Percentiles rank a stretch among this genome's conserved stretches.
phyloP scores from a whole-genome alignment of 176 grass and related monocot genomes.

The Lolium perenne region DNA sequence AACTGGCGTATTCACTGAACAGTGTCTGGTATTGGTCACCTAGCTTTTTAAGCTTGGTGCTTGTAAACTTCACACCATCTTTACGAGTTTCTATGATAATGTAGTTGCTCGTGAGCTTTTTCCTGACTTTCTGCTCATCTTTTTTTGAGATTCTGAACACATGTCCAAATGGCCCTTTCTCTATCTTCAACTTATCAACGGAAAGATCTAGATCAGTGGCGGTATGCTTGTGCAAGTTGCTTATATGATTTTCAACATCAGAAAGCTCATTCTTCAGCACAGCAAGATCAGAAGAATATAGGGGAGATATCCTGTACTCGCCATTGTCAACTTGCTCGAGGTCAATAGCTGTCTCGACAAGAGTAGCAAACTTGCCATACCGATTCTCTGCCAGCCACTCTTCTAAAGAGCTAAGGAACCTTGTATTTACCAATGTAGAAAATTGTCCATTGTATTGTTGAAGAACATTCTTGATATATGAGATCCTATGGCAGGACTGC shows the following conservation, averaged over 20 bases:
- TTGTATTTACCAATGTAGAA: slow-evolving; percentile 68
- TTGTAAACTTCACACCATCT: slow-evolving; percentile 96
- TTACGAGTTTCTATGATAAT: slow-evolving; percentile 97
- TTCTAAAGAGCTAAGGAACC: slow-evolving; percentile 65
- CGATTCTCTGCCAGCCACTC: slow-evolving; percentile 71
- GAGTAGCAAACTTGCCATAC: slow-evolving; percentile 61
- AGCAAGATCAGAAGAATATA: slow-evolving; percentile 72
- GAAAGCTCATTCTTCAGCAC: slow-evolving; percentile 74
- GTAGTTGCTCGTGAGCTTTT: slow-evolving; percentile 76
- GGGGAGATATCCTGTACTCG: slow-evolving; percentile 87
- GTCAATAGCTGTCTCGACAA: slow-evolving; percentile 84
- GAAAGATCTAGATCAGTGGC: slow-evolving; percentile 88
- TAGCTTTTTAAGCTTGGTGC: slow-evolving; percentile 88
- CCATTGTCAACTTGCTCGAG: slow-evolving; percentile 87
- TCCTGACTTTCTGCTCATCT: slow-evolving; percentile 97
- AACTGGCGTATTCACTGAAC: slow-evolving; percentile 67
- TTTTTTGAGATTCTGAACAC: slow-evolving; percentile 99
- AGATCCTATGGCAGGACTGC: slow-evolving; percentile 74
- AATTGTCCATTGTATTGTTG: slow-evolving; percentile 80
- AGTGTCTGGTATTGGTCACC: slow-evolving; percentile 88
- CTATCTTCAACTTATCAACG: slow-evolving; percentile 90
- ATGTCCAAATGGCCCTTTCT: slow-evolving; percentile 88
- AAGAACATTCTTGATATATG: slow-evolving; percentile 71
- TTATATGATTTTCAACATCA: slow-evolving; percentile 75
- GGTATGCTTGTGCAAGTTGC: slow-evolving; percentile 69